These are phyloP conservation scores for Pyrenopolyporus hunteri DNA, from an alignment of 495 filamentous ascomycete species.

Conservation along the genomic window DNA sequence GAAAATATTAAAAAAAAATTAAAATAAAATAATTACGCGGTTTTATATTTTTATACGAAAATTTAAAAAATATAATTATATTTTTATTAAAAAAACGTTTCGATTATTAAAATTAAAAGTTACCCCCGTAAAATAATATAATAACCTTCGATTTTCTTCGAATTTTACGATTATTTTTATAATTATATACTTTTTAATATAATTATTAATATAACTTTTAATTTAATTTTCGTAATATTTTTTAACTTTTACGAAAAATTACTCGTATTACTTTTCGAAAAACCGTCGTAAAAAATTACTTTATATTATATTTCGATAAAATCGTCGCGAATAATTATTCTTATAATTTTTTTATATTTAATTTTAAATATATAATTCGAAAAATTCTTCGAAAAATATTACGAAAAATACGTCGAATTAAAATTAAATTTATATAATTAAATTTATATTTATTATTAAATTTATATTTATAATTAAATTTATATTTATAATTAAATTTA, in stretches of 20 bases:
- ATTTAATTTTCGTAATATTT: background rate
- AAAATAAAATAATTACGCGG: background rate
- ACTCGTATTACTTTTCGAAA: background rate
- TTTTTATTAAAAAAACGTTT: background rate
- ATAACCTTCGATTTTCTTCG: too few relatives aligned
- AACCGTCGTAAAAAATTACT: too few relatives aligned
- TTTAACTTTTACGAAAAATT: background rate
- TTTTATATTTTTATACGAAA: too few relatives aligned
- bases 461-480: background rate
- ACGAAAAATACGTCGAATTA: too few relatives aligned
- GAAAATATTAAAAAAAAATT: background rate
- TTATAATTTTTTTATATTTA: background rate
- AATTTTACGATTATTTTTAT: background rate
- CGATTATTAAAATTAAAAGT: background rate
- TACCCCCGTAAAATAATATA: too few relatives aligned
- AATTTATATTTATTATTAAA: background rate
- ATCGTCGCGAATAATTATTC: background rate
- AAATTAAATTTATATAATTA: background rate
- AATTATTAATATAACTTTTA: background rate
- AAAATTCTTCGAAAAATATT: too few relatives aligned
- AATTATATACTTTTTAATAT: background rate
- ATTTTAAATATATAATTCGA: background rate
- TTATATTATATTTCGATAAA: too few relatives aligned
- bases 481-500: background rate
- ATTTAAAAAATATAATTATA: background rate